Base-by-base conservation (phyloP, 2,329 filamentous ascomycete genomes). In the Pseudogymnoascus sp. region DNA sequence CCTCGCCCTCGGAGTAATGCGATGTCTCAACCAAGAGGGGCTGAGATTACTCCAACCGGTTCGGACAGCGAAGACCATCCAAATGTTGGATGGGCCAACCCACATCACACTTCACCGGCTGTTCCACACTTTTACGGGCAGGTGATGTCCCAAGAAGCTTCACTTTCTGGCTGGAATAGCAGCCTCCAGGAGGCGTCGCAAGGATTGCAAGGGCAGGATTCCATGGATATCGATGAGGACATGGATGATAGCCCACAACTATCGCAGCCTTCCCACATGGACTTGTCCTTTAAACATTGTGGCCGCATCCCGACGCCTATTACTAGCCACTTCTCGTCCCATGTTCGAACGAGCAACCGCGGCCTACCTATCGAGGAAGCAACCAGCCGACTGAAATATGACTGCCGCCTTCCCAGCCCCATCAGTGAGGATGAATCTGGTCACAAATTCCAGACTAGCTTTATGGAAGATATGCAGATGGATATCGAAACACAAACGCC, bases 241-340 rank as follows among this genome's bases (percentile, higher is more conserved):
- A 74, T 74, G 72, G 65, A 64, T 4, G 73, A 74, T 62, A 64
- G 68, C 10, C 65, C 69, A 21, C 70, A 70, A 50, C 66, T 71
- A 21, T 70, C 68, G 6, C 72, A 69, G 1, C 60, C 68, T 10
- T 72, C 71, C 44, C 70, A 71, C 36, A 67, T 64, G 17, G 70
- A 74, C 57, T 62, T 67, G n/a, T 66, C 71, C n/a, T 53, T 66
- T 21, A 70, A 63, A 26, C 65, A 71, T n/a, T 64, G 67, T 4
- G 68, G 68, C 13, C 70, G 73, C 17, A 72, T 74, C 33, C 72
- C 73, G 11, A 75, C 73, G 7, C 73, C 73, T 36, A 74, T 74
- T 40, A 69, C 74, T 50, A 70, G 69, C 60, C 71, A 71, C 1
- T 74, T 74, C 62, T 64, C 67, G n/a, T 66, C 69, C 13, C 68